Evolutionary conservation across 495 filamentous ascomycete genomes (phyloP).

Genomic region (Lophium mytilinum): DNA sequence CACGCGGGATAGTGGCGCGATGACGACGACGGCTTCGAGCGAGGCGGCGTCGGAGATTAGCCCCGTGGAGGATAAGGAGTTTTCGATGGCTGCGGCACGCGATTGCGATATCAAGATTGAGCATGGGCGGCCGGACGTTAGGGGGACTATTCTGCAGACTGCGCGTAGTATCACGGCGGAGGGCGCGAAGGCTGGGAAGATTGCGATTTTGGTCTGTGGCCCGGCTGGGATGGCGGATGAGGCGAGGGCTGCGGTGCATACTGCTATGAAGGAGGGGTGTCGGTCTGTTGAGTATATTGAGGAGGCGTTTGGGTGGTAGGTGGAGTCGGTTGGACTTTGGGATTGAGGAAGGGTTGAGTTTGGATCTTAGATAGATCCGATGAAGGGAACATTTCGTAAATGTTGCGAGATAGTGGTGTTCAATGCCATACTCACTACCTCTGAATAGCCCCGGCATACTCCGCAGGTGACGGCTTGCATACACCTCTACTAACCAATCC

Average conservation of each 20-base stretch:
- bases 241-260: constrained; percentile 1
- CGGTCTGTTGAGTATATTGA: constrained; percentile 18
- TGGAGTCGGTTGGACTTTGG: not conserved
- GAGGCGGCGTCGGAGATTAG: constrained; percentile 2
- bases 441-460: too few relatives aligned
- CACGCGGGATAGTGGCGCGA: too few relatives aligned
- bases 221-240: constrained; percentile 19
- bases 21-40: not conserved
- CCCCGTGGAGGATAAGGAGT: constrained; percentile 2
- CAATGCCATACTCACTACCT: too few relatives aligned
- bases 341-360: too few relatives aligned
- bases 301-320: constrained; percentile 20
- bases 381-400: too few relatives aligned
- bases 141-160: not conserved
- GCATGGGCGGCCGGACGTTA: constrained; percentile 2
- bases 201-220: constrained; percentile 18
- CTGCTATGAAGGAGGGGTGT: constrained; percentile 3
- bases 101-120: not conserved
- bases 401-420: too few relatives aligned
- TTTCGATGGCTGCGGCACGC: not conserved
- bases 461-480: too few relatives aligned
- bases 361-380: too few relatives aligned
- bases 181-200: not conserved
- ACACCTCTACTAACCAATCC: too few relatives aligned
- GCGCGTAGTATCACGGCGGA: not conserved